A percentile compares a stretch with the other conserved stretches of the same genome.
Conservation (phyloP, 1,284 basidiomycete species). For the Malassezia slooffiae region DNA sequence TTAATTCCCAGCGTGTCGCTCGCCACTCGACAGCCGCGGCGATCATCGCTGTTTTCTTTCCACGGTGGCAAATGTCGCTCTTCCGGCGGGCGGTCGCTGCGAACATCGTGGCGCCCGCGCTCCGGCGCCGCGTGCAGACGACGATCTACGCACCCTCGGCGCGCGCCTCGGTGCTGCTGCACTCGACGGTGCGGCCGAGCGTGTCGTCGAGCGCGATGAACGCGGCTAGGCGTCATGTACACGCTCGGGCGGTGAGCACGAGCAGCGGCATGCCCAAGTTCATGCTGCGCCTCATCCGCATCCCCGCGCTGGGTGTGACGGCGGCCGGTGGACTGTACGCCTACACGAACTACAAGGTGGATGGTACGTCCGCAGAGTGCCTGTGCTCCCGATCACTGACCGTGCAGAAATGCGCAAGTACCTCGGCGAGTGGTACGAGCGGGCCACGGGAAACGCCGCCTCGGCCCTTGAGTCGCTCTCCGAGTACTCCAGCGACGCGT, state of each 20-base stretch:
- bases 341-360: conserved; percentile 43
- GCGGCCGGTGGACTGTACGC: conserved; percentile 39
- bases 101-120: background rate
- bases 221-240: conserved; percentile 25
- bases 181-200: background rate
- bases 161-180: background rate
- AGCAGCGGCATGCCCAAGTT: conserved; percentile 31
- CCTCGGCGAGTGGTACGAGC: conserved; percentile 11
- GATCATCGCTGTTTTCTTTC: background rate
- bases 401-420: conserved; percentile 26
- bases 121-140: background rate
- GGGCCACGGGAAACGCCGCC: conserved; percentile 13
- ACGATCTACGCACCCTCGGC: background rate
- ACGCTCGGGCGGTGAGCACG: conserved; percentile 41
- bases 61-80: conserved; percentile 1
- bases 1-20: no score
- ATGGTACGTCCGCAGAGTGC: conserved; percentile 24
- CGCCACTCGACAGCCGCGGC: no score
- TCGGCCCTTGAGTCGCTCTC: conserved; percentile 23
- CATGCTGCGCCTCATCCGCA: conserved; percentile 28
- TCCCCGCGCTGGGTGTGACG: conserved; percentile 33
- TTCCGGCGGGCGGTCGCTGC: background rate
- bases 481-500: conserved; percentile 20
- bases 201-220: background rate
- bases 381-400: background rate